phyloP scores from a whole-genome alignment of 2,329 filamentous ascomycete genomes.

The Blastomyces emzantsi region DNA sequence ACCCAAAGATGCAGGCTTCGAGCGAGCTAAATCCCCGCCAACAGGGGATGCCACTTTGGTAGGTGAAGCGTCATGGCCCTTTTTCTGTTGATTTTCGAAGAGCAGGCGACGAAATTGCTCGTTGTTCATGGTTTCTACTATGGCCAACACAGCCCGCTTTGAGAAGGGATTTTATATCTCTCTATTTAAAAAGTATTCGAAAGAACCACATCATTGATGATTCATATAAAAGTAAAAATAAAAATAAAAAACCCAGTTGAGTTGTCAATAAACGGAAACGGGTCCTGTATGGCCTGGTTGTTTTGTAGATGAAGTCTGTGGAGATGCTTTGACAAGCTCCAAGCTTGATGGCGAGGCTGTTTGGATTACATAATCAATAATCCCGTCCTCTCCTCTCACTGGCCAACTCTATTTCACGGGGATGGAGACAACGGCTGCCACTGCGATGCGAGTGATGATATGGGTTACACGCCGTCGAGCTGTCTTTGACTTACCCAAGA shows the following conservation, averaged over 20 bases:
- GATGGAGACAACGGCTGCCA: too few species aligned
- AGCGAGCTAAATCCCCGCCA: conserved; percentile 38
- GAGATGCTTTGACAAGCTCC: background rate
- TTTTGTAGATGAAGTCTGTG: too few species aligned
- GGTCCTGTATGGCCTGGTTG: too few species aligned
- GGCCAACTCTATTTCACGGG: too few species aligned
- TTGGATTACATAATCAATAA: background rate
- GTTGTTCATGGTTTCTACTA: conserved; percentile 66
- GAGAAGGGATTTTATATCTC: background rate
- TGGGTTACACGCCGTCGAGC: too few species aligned
- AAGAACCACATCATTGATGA: background rate
- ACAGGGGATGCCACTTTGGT: conserved; percentile 19
- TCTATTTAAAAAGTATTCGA: background rate
- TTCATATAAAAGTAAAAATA: too few species aligned
- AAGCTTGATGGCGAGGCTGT: too few species aligned
- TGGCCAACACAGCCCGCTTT: too few species aligned
- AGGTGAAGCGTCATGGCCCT: conserved; percentile 17
- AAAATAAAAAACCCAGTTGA: too few species aligned
- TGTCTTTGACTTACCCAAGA: background rate
- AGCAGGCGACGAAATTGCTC: conserved; percentile 82
- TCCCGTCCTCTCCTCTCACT: too few species aligned
- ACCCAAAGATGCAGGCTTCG: conserved; percentile 52
- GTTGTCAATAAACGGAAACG: too few species aligned
- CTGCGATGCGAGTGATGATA: too few species aligned
- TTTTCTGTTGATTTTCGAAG: conserved; percentile 42